Evolutionary conservation across 192 early-diverging fungal species (phyloP).

Genomic region (Entophlyctis luteolus): DNA sequence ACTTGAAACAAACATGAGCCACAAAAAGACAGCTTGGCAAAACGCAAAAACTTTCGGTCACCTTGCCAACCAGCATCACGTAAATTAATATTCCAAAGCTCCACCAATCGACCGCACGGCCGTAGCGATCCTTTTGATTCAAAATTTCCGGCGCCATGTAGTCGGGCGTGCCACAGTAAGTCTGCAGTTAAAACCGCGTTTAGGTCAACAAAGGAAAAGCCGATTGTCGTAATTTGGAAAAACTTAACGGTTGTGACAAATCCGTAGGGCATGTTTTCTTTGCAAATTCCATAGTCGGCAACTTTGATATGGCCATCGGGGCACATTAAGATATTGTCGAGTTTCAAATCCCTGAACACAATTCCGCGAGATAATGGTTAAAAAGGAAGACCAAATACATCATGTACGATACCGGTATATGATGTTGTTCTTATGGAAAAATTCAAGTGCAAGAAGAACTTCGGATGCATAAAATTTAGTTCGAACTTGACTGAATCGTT

Average conservation of each 20-base stretch:
- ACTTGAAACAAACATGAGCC: conserved; percentile 45
- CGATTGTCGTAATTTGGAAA: too few species aligned
- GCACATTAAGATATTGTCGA: conserved; percentile 89
- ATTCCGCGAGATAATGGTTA: not conserved
- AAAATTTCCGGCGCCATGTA: conserved; percentile 99
- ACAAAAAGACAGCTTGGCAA: too few species aligned
- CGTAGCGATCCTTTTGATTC: conserved; percentile 77
- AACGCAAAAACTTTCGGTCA: conserved; percentile 1
- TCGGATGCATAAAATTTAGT: conserved; percentile 98
- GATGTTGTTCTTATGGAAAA: conserved; percentile 91
- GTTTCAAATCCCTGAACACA: conserved; percentile 77
- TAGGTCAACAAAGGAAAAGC: not conserved
- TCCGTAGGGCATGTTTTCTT: conserved; percentile 65
- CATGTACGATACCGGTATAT: conserved; percentile 67
- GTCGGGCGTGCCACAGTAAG: conserved; percentile 81
- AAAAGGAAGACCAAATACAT: not conserved
- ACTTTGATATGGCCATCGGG: conserved; percentile 95
- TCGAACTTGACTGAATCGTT: conserved; percentile 79
- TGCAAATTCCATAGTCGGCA: conserved; percentile 97
- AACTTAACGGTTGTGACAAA: conserved; percentile 36
- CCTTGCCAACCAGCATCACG: conserved; percentile 80
- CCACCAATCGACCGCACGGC: conserved; percentile 98
- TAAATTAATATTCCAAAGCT: conserved; percentile 87
- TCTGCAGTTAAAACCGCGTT: not conserved
- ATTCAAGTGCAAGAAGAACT: conserved; percentile 87